These are phyloP conservation scores for Komagataella pastoris DNA, from an alignment of 805 yeast species.

Conservation along the genomic window DNA sequence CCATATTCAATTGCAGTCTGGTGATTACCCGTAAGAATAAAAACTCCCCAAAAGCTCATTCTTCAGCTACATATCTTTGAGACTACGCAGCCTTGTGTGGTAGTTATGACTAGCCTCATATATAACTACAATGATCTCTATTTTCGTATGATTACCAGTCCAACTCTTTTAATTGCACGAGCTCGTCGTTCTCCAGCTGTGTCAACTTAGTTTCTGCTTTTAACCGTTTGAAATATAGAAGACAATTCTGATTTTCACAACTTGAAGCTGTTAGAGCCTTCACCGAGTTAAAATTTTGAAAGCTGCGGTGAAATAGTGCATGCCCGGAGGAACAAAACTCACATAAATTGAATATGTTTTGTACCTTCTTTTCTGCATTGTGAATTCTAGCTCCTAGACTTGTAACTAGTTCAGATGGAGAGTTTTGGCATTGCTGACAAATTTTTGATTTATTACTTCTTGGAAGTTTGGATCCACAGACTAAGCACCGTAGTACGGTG, in stretches of 20 bases:
- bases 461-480: background rate
- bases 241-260: conserved; percentile 57
- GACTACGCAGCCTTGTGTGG: too few species aligned
- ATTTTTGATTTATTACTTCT: conserved; percentile 8
- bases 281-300: conserved; percentile 7
- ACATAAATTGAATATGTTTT: conserved; percentile 19
- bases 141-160: conserved; percentile 1
- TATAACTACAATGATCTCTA: background rate
- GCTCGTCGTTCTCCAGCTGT: conserved; percentile 1
- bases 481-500: background rate
- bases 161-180: conserved; percentile 5
- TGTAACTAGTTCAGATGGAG: conserved; percentile 23
- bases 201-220: conserved; percentile 21
- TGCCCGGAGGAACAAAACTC: conserved; percentile 17
- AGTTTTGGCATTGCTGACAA: conserved; percentile 19
- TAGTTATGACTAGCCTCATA: background rate
- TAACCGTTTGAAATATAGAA: conserved; percentile 40
- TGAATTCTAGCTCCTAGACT: conserved; percentile 16
- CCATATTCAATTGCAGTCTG: background rate
- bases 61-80: background rate
- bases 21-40: background rate
- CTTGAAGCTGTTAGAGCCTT: conserved; percentile 15
- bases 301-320: background rate
- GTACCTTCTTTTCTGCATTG: conserved; percentile 13
- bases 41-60: background rate